Evolutionary conservation across 768 basidiomycete species (phyloP), one percentile per base, ranked within the genome.

Genomic region (Mycena amicta): DNA sequence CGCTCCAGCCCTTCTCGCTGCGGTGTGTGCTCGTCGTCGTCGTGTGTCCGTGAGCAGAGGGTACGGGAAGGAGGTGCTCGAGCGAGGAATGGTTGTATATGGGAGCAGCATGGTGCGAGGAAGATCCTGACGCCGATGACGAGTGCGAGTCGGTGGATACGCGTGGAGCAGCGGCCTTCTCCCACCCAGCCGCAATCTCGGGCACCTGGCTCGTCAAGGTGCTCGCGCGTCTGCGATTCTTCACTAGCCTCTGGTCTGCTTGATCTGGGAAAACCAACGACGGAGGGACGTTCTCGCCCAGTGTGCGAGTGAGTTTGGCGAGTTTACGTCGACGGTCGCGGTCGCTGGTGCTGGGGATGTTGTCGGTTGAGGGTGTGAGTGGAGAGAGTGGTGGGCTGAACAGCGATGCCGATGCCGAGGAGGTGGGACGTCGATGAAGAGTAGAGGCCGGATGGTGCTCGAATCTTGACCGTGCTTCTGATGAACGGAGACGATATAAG

Each of bases 281-380:
- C 13, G 47, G 47, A 5, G 47, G 47, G 25, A 49, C 47, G 47
- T 49, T 49, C 47, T 49, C 47, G 47, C 47, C 47, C 12, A 49
- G 47, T 13, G 47, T 49, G 13, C 26, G 47, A 12, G n/a, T 22
- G 47, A 49, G 25, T 23, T 49, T 49, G 47, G 47, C 47, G 12
- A 49, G 47, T 23, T 49, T 49, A 8, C 47, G 47, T 6, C 47
- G 47, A 13, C 47, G 47, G 25, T 12, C 47, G 22, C 15, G 15
- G n/a, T 45, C 43, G 43, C 43, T 45, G 43, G 12, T 45, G 43
- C 15, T 12, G 13, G 22, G 11, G 47, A 49, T 20, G 27, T 49
- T 29, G 26, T 26, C 25, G 25, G 47, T 20, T 12, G 47, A 6
- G 25, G 47, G 47, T 5, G 47, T 49, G 47, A 49, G 47, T 20